Evolutionary conservation across 192 early-diverging fungal species (phyloP), one percentile per base, ranked within the genome.

Genomic region (Entomortierella beljakovae): DNA sequence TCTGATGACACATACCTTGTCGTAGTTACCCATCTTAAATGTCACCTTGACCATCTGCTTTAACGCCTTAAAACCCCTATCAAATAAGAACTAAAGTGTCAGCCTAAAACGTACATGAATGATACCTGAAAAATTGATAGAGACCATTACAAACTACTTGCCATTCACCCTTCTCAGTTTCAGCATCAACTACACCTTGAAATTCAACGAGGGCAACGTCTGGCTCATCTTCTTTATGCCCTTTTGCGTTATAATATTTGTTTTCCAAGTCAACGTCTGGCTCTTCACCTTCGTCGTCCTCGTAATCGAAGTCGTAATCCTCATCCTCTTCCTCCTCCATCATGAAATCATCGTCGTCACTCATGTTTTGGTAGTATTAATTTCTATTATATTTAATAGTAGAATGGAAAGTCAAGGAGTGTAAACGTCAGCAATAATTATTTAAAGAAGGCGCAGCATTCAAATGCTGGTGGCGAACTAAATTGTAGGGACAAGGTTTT

Each of bases 271-370:
- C 91, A 15, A 93, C 91, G 68, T 93, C 91, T 5, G 90, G 89
- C 64, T 94, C 93, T 57, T 94, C 93, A 40, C 88, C 88, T 48
- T 94, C 93, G 46, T 93, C 91, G 65, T 92, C 92, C 66, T 92
- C 91, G 83, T 95, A 94, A 81, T 96, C 93, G 80, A 94, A 96
- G 73, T 95, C 94, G 58, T 93, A 95, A 25, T 95, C 92, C 81
- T 94, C 90, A 29, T 89, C 84, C 38, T 88, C 86, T 35, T 89
- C 88, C 56, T 87, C 85, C 54, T 87, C 86, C 59, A 89, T 82
- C 84, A 89, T 87, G 82, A 87, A 87, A 65, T 87, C 86, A 72
- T 89, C 88, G 70, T 88, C 87, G 76, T 83, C 82, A 54, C 84
- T 85, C 82, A 85, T 87, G 54, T 68, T 58, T 4, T 28, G 40